A percentile compares a stretch with the other conserved stretches of the same genome.
Evolutionary conservation across 2,329 filamentous ascomycete species (phyloP).

Genomic region (Hypoxylon sp.): DNA sequence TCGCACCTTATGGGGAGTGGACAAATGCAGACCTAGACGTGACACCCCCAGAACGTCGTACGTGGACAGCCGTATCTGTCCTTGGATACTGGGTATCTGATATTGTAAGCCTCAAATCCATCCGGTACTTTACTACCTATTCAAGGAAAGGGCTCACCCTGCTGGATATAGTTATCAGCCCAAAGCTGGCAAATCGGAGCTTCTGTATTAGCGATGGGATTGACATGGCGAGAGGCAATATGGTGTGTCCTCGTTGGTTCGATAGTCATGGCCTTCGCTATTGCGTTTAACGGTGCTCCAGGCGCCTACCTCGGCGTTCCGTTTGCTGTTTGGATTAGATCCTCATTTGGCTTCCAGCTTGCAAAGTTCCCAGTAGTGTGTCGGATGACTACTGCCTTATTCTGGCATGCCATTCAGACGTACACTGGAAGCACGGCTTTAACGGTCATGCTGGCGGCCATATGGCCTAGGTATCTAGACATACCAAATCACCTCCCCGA

Average conservation of each 20-base stretch:
- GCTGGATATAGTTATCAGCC: conserved; percentile 10
- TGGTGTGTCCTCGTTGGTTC: conserved; percentile 22
- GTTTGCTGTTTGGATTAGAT: conserved; percentile 53
- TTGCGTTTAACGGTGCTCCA: conserved; percentile 52
- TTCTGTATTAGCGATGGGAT: conserved; percentile 20
- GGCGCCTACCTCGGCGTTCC: conserved; percentile 52
- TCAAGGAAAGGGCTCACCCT: neutral
- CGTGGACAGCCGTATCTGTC: conserved; percentile 17
- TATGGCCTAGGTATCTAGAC: conserved; percentile 60
- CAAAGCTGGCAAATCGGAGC: conserved; percentile 25
- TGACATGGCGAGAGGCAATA: conserved; percentile 27
- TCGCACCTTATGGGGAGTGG: conserved; percentile 17
- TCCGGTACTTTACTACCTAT: neutral
- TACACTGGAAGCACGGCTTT: conserved; percentile 54
- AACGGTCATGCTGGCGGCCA: conserved; percentile 55
- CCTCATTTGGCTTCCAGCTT: conserved; percentile 55
- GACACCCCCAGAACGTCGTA: conserved; percentile 14
- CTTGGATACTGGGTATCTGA: conserved; percentile 27
- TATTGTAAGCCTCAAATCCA: conserved; percentile 2
- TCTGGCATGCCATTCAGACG: conserved; percentile 58
- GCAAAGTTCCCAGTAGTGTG: conserved; percentile 55
- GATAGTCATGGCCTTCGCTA: conserved; percentile 46
- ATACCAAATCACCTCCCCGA: conserved; percentile 60
- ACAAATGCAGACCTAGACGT: conserved; percentile 25
- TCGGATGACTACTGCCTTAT: conserved; percentile 56